Percentiles rank a stretch among this genome's conserved stretches.
phyloP scores from a whole-genome alignment of 208 protist genomes.

The Balamuthia mandrillaris region DNA sequence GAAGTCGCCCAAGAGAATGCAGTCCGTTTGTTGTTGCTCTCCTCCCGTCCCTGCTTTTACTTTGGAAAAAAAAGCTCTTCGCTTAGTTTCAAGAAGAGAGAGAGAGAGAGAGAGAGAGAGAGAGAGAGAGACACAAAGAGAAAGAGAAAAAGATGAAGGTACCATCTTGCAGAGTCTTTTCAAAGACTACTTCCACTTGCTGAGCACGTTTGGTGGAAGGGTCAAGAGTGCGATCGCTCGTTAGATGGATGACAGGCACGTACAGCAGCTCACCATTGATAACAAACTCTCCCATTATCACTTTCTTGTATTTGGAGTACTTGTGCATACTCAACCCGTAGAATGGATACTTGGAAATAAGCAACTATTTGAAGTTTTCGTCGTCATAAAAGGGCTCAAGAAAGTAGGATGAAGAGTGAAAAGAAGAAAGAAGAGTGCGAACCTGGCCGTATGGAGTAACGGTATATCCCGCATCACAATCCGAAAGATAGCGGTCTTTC shows the following conservation, averaged over 20 bases:
- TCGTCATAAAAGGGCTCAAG: background rate
- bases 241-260: constrained; percentile 34
- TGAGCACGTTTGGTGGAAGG: constrained; percentile 14
- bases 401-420: background rate
- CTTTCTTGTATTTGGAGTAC: constrained; percentile 8
- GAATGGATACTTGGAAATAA: background rate
- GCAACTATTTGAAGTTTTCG: background rate
- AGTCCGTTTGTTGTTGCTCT: background rate
- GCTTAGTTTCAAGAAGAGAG: background rate
- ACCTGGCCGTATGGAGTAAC: constrained; percentile 26
- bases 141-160: background rate
- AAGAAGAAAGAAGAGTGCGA: background rate
- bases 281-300: constrained; percentile 23
- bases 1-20: constrained; percentile 30
- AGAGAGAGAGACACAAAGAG: background rate
- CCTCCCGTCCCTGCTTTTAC: too few relatives aligned
- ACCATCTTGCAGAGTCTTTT: background rate
- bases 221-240: constrained; percentile 12
- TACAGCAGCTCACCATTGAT: background rate
- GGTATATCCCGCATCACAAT: background rate
- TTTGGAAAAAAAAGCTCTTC: too few relatives aligned
- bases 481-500: constrained; percentile 19
- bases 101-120: background rate
- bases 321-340: constrained; percentile 4
- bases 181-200: constrained; percentile 23